phyloP scores from a whole-genome alignment of 23 red algal species.

The Chondrus crispus region DNA sequence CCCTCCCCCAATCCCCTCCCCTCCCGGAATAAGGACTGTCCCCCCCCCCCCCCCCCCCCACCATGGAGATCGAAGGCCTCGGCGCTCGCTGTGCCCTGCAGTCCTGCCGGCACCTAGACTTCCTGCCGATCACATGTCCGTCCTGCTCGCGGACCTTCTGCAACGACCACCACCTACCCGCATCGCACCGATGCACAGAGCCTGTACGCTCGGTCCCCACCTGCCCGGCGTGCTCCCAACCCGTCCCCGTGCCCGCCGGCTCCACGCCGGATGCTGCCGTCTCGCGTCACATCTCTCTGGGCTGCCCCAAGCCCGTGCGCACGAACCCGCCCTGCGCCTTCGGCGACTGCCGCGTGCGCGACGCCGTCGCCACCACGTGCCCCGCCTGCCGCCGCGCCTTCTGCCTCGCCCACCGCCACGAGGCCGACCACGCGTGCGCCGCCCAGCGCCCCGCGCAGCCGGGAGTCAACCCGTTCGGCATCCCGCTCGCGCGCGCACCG shows the following conservation, averaged over 20 bases:
- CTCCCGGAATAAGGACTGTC: neutral
- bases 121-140: slow-evolving; percentile 40
- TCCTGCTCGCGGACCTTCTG: slow-evolving; percentile 23
- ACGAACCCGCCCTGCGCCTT: slow-evolving; percentile 37
- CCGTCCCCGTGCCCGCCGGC: slow-evolving; percentile 24
- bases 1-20: neutral
- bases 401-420: slow-evolving; percentile 51
- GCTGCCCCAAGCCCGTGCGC: slow-evolving; percentile 40
- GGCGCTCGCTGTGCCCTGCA: slow-evolving; percentile 43
- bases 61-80: slow-evolving; percentile 66
- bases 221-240: slow-evolving; percentile 35
- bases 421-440: slow-evolving; percentile 43
- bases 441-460: neutral
- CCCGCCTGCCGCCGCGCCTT: slow-evolving; percentile 31
- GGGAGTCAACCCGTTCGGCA: neutral
- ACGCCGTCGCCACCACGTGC: slow-evolving; percentile 41
- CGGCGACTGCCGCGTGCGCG: slow-evolving; percentile 31
- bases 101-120: slow-evolving; percentile 46
- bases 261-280: slow-evolving; percentile 35
- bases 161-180: slow-evolving; percentile 6
- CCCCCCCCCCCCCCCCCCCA: neutral
- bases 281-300: slow-evolving; percentile 37
- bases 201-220: slow-evolving; percentile 18
- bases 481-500: neutral
- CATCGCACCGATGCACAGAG: slow-evolving; percentile 28